Base-by-base conservation (phyloP, 1,284 basidiomycete genomes). In the Boletellus deceptivus region DNA sequence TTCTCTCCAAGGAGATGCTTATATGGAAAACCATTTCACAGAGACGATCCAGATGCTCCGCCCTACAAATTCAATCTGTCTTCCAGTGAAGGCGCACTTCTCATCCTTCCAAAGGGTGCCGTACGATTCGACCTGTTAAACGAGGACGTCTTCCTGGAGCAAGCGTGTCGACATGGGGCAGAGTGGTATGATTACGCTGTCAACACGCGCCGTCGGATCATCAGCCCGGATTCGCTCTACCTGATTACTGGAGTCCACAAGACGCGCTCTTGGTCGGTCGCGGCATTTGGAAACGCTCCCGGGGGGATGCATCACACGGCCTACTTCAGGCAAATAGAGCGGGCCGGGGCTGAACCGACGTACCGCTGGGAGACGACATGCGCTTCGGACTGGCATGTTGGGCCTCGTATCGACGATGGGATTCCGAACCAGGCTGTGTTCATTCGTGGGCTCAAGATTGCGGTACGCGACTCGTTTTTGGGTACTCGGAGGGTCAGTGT, bases 371-470 rank as follows among this genome's bases (percentile, higher is more conserved):
- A 46, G 6, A 49, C 46, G 1, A 33, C 43, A 11, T 25, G 18
- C 17, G 13, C 51, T 18, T 24, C 54, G 29, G 43, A 54, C 13
- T 50, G 52, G 42, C 55, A 51, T 16, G 51, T 24, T 7, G 56
- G 52, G 2, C 57, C 54, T 2, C 2, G 14, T 9, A 8, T 43
- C 16, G 35, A 56, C 6, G 7, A 29, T n/a, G 43, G 25, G 1
- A 44, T 48, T 31, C 52, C 50, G 3, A 58, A 58, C 11, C 55
- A 56, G 18, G 14, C 47, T n/a, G 47, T 59, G 2, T 45, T 48
- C 41, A 56, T 59, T 22, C 48, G 49, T 6, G 58, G 57, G 6
- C 48, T 59, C 41, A 56, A 56, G 25, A 56, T 56, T 6, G 52
- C 45, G n/a, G 13, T 57, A 14, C 46, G 46, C 8, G 49, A 9